Evolutionary conservation across 495 filamentous ascomycete species (phyloP), one percentile per base, ranked within the genome.

Genomic region (Patellaria atrata): DNA sequence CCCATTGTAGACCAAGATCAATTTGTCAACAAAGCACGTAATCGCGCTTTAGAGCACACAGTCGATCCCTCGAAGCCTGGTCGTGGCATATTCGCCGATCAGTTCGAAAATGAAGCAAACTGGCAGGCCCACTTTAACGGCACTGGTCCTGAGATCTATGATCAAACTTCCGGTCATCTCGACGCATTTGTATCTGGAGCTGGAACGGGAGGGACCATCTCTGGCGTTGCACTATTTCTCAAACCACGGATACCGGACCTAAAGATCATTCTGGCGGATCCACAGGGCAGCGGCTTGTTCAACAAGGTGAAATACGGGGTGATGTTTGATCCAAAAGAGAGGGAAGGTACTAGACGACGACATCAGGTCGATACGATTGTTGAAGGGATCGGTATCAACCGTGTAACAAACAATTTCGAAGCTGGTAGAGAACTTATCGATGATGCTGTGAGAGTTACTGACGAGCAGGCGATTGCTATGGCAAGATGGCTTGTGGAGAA

Each of bases 151-250:
- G 89, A 99, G 59, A 83, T 99, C 50, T 78, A 65, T 37, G 51
- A 55, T 1, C 89, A 99, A 57, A 83, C 80, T 16, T 66, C 65
- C 4, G 85, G 82, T 0, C 53, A 54, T 6, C 42, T 96, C 1
- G 83, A 93, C 56, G 91, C 85, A 0, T 99, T 94, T 45, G 76
- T 99, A 2, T 77, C 83, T 0, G 91, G 91, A n/a, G 89, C 89
- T 7, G 89, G 89, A 1, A 96, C 89, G 3, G 89, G 91, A 2
- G 89, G 89, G 0, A 99, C 89, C 1, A 78, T 99, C 16, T 76
- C 83, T 11, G 89, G 89, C 4, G 77, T 93, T 14, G 75, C 85
- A 11, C 59, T 72, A 33, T 91, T 71, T 51, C 64, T 99, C 15
- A 94, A 94, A 51, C 69, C 77, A 5, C 49, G 61, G 18, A 59